A percentile compares a stretch with the other conserved stretches of the same genome.
Evolutionary conservation across 179 eudicot species (phyloP).

Genomic region (Dionaea muscipula): DNA sequence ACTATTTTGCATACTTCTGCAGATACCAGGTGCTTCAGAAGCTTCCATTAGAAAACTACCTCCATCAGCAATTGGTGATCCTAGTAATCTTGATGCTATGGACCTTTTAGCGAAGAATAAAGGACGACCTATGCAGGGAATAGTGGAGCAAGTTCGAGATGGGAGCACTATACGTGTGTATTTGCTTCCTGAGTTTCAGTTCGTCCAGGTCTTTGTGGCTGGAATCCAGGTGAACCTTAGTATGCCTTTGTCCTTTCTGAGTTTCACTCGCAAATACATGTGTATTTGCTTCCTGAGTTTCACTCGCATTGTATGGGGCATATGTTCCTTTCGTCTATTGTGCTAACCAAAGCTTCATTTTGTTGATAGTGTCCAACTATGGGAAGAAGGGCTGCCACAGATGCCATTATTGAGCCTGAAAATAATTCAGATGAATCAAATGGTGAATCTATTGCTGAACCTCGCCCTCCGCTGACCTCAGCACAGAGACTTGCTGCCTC

Average conservation of each 20-base stretch:
- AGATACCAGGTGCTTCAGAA: slow-evolving; percentile 82
- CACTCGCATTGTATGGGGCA: too few relatives aligned
- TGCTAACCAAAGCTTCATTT: background rate
- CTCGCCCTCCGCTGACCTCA: slow-evolving; percentile 55
- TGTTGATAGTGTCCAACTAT: slow-evolving; percentile 62
- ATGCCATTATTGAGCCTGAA: slow-evolving; percentile 32
- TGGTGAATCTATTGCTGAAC: slow-evolving; percentile 48
- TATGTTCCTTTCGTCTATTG: too few relatives aligned
- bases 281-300: too few relatives aligned
- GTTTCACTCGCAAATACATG: too few relatives aligned
- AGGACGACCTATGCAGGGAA: slow-evolving; percentile 69
- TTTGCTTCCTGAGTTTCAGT: slow-evolving; percentile 88
- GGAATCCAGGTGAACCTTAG: slow-evolving; percentile 61
- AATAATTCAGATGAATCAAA: slow-evolving; percentile 37
- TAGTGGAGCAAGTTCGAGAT: slow-evolving; percentile 94
- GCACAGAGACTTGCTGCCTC: slow-evolving; percentile 79
- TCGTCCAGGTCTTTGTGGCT: slow-evolving; percentile 80
- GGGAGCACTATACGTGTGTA: slow-evolving; percentile 88
- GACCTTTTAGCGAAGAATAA: slow-evolving; percentile 45
- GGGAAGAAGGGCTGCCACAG: slow-evolving; percentile 62
- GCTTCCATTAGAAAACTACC: slow-evolving; percentile 72
- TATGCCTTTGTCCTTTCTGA: background rate
- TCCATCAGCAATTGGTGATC: slow-evolving; percentile 81
- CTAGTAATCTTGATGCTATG: slow-evolving; percentile 55
- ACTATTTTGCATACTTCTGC: slow-evolving; percentile 10